Evolutionary conservation across 441 rosid genomes (phyloP).

Genomic region (Erodium moschatum): DNA sequence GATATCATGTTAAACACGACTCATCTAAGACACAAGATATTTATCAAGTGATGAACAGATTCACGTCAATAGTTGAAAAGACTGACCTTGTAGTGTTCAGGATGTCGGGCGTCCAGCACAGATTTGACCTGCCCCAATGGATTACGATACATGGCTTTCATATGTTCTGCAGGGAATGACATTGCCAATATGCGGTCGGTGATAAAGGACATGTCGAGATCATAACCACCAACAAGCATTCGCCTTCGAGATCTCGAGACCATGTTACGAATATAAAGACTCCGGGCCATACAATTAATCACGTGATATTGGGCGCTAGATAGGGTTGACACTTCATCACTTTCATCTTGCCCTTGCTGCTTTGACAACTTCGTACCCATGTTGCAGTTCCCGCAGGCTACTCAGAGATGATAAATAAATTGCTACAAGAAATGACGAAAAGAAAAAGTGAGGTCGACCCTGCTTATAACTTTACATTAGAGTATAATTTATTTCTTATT

Average conservation of each 20-base stretch:
- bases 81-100: slow-evolving; percentile 64
- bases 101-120: slow-evolving; percentile 73
- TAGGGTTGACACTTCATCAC: slow-evolving; percentile 21
- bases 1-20: too few species aligned
- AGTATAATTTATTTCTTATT: too few species aligned
- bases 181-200: slow-evolving; percentile 63
- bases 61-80: background rate
- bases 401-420: slow-evolving; percentile 16
- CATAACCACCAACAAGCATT: slow-evolving; percentile 67
- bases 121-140: slow-evolving; percentile 93
- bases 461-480: too few species aligned
- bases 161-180: slow-evolving; percentile 82
- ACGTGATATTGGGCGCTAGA: slow-evolving; percentile 28
- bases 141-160: slow-evolving; percentile 75
- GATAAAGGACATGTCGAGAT: slow-evolving; percentile 88
- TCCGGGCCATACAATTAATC: slow-evolving; percentile 45
- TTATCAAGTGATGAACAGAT: too few species aligned
- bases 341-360: slow-evolving; percentile 25
- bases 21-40: too few species aligned
- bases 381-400: slow-evolving; percentile 14
- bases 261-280: slow-evolving; percentile 54
- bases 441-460: too few species aligned
- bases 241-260: slow-evolving; percentile 79
- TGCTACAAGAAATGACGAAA: too few species aligned
- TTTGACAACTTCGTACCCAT: slow-evolving; percentile 69